Base-by-base conservation (phyloP, 352 stramenopile species). In the Phytophthora fragariae region DNA sequence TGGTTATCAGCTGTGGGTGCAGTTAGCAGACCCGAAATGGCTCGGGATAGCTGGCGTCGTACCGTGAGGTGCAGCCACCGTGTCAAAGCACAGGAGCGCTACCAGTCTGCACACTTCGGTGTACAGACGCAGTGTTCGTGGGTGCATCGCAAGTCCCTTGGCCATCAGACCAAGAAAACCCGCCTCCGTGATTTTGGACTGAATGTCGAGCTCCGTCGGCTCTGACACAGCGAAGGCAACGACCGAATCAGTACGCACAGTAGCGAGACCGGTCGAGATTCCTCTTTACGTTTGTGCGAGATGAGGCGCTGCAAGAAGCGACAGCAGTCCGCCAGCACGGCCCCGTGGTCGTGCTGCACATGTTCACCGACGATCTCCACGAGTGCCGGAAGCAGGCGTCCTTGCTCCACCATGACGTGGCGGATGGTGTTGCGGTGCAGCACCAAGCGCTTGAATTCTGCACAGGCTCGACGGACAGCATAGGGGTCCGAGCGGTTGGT, bases 51-150 rank as follows among this genome's bases (percentile, higher is more conserved):
- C 1, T 39, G 29, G 5, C 29, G 64, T 29, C 68, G 7, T 61
- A 90, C 85, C 72, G 3, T 92, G 85, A 11, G 82, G 80, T 2
- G 75, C 58, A 41, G 65, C 59, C 5, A 78, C 73, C 59, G 78
- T 79, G 47, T 90, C 85, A 55, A 90, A 91, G 60, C 85, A 90
- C 31, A 92, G 31, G 19, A 86, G 53, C 5, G 75, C 57, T 14
- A 85, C 46, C 11, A 91, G 58, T 6, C 55, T 72, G 33, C 83
- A 91, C 5, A 76, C 57, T 61, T 88, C 75, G 2, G 63, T 59
- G 52, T 88, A 85, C 41, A 91, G 55, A 10, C 56, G 58, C 2
- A 21, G 6, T 11, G 77, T 60, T 24, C 27, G 49, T 1, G 64
- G 47, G 37, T 91, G 80, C n/a, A 39, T 35, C 19, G 53, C 19